These are phyloP conservation scores for Boletus tylopilopsis DNA, from an alignment of 768 basidiomycete genomes.

Conservation along the genomic window DNA sequence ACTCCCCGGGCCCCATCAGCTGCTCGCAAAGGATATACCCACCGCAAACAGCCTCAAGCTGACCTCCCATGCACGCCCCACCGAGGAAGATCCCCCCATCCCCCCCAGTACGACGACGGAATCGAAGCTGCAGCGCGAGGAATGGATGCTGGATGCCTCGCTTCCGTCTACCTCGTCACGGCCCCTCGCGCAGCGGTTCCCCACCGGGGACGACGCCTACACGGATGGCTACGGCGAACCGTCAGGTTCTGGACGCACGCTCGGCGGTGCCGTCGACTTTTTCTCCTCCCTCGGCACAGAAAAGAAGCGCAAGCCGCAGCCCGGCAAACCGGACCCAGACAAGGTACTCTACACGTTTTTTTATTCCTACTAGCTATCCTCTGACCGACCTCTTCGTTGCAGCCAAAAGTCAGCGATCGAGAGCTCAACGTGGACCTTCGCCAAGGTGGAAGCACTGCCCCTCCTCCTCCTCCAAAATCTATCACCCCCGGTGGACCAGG, in stretches of 20 bases:
- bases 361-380: not conserved
- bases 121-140: constrained; percentile 61
- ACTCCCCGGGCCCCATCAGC: constrained; percentile 40
- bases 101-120: constrained; percentile 47
- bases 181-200: constrained; percentile 28
- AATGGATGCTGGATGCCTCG: constrained; percentile 72
- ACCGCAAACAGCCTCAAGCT: constrained; percentile 68
- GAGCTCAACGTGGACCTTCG: constrained; percentile 62
- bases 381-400: constrained; percentile 11
- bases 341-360: constrained; percentile 46
- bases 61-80: constrained; percentile 52
- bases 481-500: constrained; percentile 85
- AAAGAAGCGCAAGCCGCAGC: constrained; percentile 59
- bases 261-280: constrained; percentile 72
- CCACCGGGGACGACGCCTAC: constrained; percentile 44
- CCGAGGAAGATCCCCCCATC: constrained; percentile 43
- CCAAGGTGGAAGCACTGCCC: constrained; percentile 39
- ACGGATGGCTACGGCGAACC: constrained; percentile 66
- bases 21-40: constrained; percentile 70
- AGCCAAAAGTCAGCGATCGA: constrained; percentile 59
- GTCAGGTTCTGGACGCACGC: constrained; percentile 41
- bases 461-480: constrained; percentile 40
- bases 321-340: constrained; percentile 63
- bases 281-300: constrained; percentile 86
- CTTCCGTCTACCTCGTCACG: constrained; percentile 32